These are phyloP conservation scores for Tulasnella sp. DNA, from an alignment of 768 basidiomycete species.

Conservation along the genomic window DNA sequence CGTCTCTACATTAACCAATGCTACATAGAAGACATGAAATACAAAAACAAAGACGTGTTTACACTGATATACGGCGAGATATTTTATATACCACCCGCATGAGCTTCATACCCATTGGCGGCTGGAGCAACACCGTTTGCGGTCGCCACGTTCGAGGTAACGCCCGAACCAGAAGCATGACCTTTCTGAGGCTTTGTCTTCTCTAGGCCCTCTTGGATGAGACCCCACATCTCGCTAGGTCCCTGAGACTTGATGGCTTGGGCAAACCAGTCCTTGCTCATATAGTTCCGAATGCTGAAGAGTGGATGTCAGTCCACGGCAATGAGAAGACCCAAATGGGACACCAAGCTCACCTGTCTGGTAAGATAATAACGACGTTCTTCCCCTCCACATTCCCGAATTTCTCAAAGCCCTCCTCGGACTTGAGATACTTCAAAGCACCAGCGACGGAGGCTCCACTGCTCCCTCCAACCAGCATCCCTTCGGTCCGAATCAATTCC, in stretches of 20 bases:
- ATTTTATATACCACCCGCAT: not conserved
- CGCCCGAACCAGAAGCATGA: not conserved
- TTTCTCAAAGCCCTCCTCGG: constrained; percentile 53
- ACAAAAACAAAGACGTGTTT: not conserved
- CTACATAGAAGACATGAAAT: not conserved
- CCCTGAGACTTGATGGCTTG: constrained; percentile 50
- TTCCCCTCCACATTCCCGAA: constrained; percentile 62
- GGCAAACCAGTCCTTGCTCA: constrained; percentile 91
- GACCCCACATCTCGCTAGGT: constrained; percentile 50
- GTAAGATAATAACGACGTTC: constrained; percentile 85
- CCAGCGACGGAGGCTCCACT: constrained; percentile 82
- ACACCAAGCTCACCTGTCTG: constrained; percentile 69
- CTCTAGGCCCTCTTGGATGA: constrained; percentile 44
- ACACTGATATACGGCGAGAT: not conserved
- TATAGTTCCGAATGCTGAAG: constrained; percentile 84
- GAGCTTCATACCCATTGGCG: not conserved
- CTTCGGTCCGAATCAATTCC: constrained; percentile 75
- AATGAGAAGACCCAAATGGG: too few species aligned
- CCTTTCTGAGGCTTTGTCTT: constrained; percentile 16
- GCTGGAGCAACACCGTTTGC: not conserved
- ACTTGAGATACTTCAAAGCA: constrained; percentile 71
- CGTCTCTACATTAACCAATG: not conserved
- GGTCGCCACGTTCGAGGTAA: not conserved
- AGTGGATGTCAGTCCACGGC: not conserved
- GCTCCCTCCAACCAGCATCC: constrained; percentile 88